A percentile compares a stretch with the other conserved stretches of the same genome.
Conservation (phyloP, 1,284 basidiomycete genomes). For the Vanrija sp. region DNA sequence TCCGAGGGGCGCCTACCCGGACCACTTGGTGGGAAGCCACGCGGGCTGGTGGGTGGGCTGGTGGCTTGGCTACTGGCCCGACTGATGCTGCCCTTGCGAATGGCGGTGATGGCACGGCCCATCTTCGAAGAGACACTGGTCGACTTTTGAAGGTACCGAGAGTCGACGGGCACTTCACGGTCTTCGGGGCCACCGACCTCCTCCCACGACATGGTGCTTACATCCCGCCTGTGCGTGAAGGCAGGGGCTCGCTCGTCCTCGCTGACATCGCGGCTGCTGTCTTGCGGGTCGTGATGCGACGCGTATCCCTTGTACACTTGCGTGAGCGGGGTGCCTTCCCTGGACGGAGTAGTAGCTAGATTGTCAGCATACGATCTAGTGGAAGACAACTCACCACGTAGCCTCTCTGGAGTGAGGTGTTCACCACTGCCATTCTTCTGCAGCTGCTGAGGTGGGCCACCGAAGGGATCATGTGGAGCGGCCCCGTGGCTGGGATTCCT, state of each 20-base stretch:
- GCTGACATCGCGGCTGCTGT: neutral
- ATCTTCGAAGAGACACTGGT: slow-evolving; percentile 39
- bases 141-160: slow-evolving; percentile 31
- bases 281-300: neutral
- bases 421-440: too few relatives aligned
- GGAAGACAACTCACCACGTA: too few relatives aligned
- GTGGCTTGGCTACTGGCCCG: neutral
- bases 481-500: too few relatives aligned
- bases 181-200: slow-evolving; percentile 31
- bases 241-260: neutral
- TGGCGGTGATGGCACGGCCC: slow-evolving; percentile 28
- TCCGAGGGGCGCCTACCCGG: too few relatives aligned
- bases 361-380: neutral
- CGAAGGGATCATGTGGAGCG: too few relatives aligned
- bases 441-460: too few relatives aligned
- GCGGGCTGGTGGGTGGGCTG: slow-evolving; percentile 26
- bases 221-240: neutral
- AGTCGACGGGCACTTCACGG: slow-evolving; percentile 28
- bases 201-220: slow-evolving; percentile 42
- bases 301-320: too few relatives aligned
- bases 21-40: neutral
- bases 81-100: slow-evolving; percentile 26
- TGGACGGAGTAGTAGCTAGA: neutral
- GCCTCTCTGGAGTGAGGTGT: too few relatives aligned
- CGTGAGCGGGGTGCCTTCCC: too few relatives aligned